Evolutionary conservation across 805 yeast genomes (phyloP), one percentile per base, ranked within the genome.

Genomic region (Candida silvatica): DNA sequence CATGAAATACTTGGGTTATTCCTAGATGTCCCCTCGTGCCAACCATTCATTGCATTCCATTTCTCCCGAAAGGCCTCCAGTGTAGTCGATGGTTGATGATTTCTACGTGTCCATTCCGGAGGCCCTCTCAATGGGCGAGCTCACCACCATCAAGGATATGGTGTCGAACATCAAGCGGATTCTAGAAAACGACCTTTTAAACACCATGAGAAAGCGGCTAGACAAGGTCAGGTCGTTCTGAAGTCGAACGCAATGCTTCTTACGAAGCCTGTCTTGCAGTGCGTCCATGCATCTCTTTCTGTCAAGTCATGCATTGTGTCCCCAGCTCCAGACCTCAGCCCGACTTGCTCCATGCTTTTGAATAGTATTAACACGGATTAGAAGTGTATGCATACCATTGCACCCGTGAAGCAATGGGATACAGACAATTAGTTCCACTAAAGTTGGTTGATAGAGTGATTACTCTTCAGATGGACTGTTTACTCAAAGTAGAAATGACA

Each of bases 31-130:
- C 7, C 24, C 12, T 22, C 24, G 12, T 22, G 43, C 49, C 5
- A 47, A 49, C 34, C 42, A 51, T 3, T 42, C 54, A 3, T 34
- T 51, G 17, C 34, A 40, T 11, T 42, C 53, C 3, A 29, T 52
- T 4, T 51, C 63, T 23, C 74, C 78, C 2, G 77, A 72, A 27
- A 77, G 69, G 20, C 64, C 78, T 4, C 90, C 88, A 2, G 73
- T 81, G 4, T 75, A 94, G 0, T 85, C 97, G 0, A 77, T 85
- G 17, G 74, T 88, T 17, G 98, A 92, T 48, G 98, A 92, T 6
- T 59, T 88, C 30, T 81, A 84, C 48, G 73, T 77, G 25, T 67
- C 82, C 14, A 54, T 87, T 24, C 61, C 76, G 17, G 80, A 79
- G 39, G 66, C 77, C 1, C 62, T 87, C 9, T 79, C 82, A 30